Evolutionary conservation across 345 rosid genomes (phyloP).

Genomic region (Brassica cretica): DNA sequence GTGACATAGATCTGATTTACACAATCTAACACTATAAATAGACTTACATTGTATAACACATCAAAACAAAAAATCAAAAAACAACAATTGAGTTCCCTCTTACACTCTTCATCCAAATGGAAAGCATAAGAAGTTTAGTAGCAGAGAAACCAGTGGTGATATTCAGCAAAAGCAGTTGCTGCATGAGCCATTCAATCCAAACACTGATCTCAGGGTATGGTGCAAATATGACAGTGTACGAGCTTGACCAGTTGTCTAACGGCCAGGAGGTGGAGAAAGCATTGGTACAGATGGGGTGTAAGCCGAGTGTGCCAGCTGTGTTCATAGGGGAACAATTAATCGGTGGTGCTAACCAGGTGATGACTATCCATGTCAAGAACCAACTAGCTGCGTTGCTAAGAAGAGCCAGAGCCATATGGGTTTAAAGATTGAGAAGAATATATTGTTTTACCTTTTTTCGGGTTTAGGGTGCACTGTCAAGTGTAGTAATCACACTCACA

Average conservation of each 20-base stretch:
- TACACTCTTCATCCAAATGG: conserved; percentile 25
- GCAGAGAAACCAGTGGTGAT: conserved; percentile 76
- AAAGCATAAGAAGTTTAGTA: conserved; percentile 53
- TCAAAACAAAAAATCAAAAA: not conserved
- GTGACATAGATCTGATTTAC: conserved; percentile 25
- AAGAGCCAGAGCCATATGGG: conserved; percentile 48
- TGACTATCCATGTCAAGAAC: conserved; percentile 47
- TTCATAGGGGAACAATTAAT: conserved; percentile 73
- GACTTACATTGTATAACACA: not conserved
- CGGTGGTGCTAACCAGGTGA: conserved; percentile 78
- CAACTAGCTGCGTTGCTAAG: conserved; percentile 39
- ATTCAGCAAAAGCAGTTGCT: conserved; percentile 75
- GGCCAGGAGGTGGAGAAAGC: conserved; percentile 62
- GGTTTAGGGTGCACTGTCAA: conserved; percentile 22
- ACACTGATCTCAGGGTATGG: conserved; percentile 69
- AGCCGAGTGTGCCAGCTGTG: conserved; percentile 74
- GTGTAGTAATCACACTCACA: conserved; percentile 7
- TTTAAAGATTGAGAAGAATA: conserved; percentile 12
- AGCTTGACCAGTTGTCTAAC: conserved; percentile 61
- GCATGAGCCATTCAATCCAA: conserved; percentile 73
- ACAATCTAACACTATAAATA: conserved; percentile 39
- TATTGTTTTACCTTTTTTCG: conserved; percentile 2
- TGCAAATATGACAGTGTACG: conserved; percentile 67
- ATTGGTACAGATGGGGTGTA: conserved; percentile 60
- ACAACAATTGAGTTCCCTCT: conserved; percentile 2